phyloP scores from a whole-genome alignment of 345 rosid genomes.

The Anacardium occidentale region DNA sequence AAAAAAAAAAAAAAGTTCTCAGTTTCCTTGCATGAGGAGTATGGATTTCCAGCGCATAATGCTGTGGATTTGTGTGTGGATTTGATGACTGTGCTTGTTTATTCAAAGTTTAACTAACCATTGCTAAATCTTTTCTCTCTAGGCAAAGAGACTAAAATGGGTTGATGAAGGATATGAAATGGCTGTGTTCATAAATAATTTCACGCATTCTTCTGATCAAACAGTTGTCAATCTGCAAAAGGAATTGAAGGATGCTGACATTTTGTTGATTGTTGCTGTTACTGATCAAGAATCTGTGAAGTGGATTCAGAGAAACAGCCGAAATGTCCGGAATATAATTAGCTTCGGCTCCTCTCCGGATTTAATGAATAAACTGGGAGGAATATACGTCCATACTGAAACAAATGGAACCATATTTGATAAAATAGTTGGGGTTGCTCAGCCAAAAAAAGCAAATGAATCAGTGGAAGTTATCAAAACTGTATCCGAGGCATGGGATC shows the following conservation, averaged over 20 bases:
- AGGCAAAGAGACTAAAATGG: conserved; percentile 87
- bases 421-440: conserved; percentile 31
- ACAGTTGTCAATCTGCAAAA: conserved; percentile 30
- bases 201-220: conserved; percentile 28
- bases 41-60: neutral
- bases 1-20: neutral
- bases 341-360: conserved; percentile 57
- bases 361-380: conserved; percentile 62
- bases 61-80: neutral
- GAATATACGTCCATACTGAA: conserved; percentile 39
- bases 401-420: conserved; percentile 30
- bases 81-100: neutral
- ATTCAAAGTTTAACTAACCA: neutral
- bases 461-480: conserved; percentile 53
- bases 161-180: conserved; percentile 75
- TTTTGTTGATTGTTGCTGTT: conserved; percentile 65
- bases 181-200: conserved; percentile 51
- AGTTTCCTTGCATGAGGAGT: neutral
- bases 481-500: conserved; percentile 77
- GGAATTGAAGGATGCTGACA: conserved; percentile 53
- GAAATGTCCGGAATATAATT: conserved; percentile 48
- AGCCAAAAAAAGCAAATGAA: conserved; percentile 36
- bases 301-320: conserved; percentile 54
- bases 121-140: conserved; percentile 4
- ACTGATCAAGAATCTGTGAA: conserved; percentile 46